Evolutionary conservation across 371 early-diverging fungal genomes (phyloP).

Genomic region (Chytridiales sp.): DNA sequence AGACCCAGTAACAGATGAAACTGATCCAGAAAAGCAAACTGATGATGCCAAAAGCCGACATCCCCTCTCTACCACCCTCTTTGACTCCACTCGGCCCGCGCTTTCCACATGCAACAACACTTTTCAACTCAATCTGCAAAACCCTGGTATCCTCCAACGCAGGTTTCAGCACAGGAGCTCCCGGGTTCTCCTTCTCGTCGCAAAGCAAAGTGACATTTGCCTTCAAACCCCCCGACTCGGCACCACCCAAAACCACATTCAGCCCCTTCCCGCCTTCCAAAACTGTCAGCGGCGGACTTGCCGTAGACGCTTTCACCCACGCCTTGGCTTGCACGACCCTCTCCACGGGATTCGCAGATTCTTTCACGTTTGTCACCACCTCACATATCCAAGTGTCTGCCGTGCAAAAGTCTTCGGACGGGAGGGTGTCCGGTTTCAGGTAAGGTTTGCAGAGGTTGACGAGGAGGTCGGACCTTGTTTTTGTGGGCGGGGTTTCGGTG

Average conservation of each 20-base stretch:
- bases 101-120: neutral
- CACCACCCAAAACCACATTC: too few species aligned
- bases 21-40: constrained; percentile 5
- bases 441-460: constrained; percentile 11
- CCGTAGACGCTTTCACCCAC: neutral
- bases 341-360: constrained; percentile 4
- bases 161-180: neutral
- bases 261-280: neutral
- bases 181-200: constrained; percentile 1
- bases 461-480: constrained; percentile 4
- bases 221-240: too few species aligned
- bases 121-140: neutral
- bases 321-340: constrained; percentile 1
- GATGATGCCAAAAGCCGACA: neutral
- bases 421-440: neutral
- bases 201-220: constrained; percentile 5
- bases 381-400: constrained; percentile 13
- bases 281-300: neutral
- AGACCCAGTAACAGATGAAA: neutral
- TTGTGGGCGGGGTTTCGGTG: constrained; percentile 16
- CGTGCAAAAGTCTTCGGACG: constrained; percentile 11
- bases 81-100: neutral
- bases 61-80: neutral
- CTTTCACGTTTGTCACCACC: constrained; percentile 6
- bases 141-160: neutral